These are phyloP conservation scores for Camelina laxa DNA, from an alignment of 345 rosid species.

Conservation along the genomic window DNA sequence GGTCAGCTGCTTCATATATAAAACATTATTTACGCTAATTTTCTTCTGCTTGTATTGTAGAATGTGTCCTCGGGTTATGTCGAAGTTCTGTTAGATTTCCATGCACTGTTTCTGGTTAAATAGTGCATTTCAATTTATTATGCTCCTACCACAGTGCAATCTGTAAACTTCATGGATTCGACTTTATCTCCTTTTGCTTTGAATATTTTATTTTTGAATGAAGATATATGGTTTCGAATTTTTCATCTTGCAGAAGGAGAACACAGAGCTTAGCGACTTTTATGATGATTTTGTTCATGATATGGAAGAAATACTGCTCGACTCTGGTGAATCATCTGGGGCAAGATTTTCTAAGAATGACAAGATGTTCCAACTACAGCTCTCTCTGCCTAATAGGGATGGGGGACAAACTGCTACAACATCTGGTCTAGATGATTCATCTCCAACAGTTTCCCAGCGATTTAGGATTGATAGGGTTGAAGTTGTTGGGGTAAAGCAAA, in stretches of 20 bases:
- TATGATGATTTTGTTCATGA: slow-evolving; percentile 91
- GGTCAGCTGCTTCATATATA: slow-evolving; percentile 53
- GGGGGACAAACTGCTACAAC: slow-evolving; percentile 81
- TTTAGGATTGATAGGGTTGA: slow-evolving; percentile 76
- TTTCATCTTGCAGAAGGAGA: slow-evolving; percentile 58
- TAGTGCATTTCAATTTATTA: slow-evolving; percentile 19
- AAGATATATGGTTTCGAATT: slow-evolving; percentile 41
- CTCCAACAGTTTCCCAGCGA: slow-evolving; percentile 45
- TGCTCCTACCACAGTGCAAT: slow-evolving; percentile 16
- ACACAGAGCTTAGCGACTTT: slow-evolving; percentile 60
- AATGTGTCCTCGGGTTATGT: slow-evolving; percentile 1
- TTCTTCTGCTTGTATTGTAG: slow-evolving; percentile 23
- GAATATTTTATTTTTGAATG: slow-evolving; percentile 4
- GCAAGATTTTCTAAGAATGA: slow-evolving; percentile 60
- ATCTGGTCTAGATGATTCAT: slow-evolving; percentile 57
- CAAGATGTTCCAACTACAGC: slow-evolving; percentile 55
- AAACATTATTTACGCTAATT: neutral
- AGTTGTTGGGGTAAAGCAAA: slow-evolving; percentile 90
- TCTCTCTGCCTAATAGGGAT: slow-evolving; percentile 65
- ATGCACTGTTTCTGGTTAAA: slow-evolving; percentile 20
- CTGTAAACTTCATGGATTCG: slow-evolving; percentile 1
- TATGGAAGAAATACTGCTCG: slow-evolving; percentile 95
- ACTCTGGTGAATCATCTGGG: slow-evolving; percentile 74
- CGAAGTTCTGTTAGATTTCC: slow-evolving; percentile 6
- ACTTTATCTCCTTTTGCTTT: slow-evolving; percentile 19